Percentiles rank a stretch among this genome's conserved stretches.
Evolutionary conservation across 257 asterid genomes (phyloP).

Genomic region (Ocimum tenuiflorum): DNA sequence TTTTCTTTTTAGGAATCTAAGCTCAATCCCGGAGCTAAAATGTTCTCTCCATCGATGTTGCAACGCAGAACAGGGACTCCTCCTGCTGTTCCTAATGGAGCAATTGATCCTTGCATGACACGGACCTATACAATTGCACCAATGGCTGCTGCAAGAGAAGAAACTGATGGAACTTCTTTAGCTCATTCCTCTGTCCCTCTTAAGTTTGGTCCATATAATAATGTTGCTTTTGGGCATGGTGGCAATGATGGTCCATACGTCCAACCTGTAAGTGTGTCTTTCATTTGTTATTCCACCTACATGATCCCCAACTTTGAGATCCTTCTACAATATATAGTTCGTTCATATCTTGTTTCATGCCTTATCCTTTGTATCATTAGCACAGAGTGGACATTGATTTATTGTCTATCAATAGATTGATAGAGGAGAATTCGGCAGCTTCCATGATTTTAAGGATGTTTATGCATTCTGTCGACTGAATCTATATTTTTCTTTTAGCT

Average conservation of each 20-base stretch:
- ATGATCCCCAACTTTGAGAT: conserved; percentile 16
- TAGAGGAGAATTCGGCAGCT: no score
- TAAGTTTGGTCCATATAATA: conserved; percentile 43
- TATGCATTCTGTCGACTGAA: not conserved
- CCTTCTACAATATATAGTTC: not conserved
- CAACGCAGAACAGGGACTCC: conserved; percentile 44
- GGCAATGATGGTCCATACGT: conserved; percentile 36
- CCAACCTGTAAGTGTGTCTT: conserved; percentile 50
- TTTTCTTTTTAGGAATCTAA: conserved; percentile 53
- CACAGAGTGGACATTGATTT: conserved; percentile 9
- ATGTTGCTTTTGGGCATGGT: conserved; percentile 39
- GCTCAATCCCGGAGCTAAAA: conserved; percentile 86
- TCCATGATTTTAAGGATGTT: not conserved
- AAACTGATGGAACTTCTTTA: conserved; percentile 37
- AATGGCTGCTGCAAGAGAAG: conserved; percentile 42
- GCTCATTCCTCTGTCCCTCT: conserved; percentile 45
- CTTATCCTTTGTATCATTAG: not conserved
- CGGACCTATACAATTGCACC: conserved; percentile 36
- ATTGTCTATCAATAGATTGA: not conserved
- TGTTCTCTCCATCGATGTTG: conserved; percentile 58
- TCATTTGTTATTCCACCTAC: not conserved
- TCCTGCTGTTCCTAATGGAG: conserved; percentile 41
- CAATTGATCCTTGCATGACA: conserved; percentile 35
- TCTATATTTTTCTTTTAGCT: not conserved
- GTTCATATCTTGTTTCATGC: not conserved